Base-by-base conservation (phyloP, 1,284 basidiomycete genomes). In the Entoloma clypeatum region DNA sequence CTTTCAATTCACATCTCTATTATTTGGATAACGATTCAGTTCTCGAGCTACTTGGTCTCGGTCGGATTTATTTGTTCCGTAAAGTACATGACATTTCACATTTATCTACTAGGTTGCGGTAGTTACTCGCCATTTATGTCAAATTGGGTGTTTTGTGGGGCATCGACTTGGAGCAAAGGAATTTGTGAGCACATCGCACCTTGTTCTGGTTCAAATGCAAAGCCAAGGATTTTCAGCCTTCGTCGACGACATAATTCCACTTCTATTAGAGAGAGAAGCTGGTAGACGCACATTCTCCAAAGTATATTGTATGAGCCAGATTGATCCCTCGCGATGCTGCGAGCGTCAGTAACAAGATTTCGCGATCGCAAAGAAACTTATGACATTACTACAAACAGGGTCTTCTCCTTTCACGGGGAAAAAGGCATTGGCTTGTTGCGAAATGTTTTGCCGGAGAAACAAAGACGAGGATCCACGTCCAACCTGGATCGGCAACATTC, bases 241-340 rank as follows among this genome's bases (percentile, higher is more conserved):
- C 2, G 42, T 54, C 55, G 33, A 19, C 14, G 30, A 38, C 14
- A 26, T 26, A 14, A 47, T 35, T 21, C 11, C 9, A 35, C 18
- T 13, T 30, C 24, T 13, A 19, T 10, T 14, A 18, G 28, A 7
- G 8, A n/a, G 21, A 1, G 16, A 10, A 5, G 22, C 25, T 5
- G 23, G 27, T 36, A 32, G 13, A 48, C 55, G 52, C 47, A 72
- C 69, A 47, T 55, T 71, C 63, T n/a, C 50, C 58, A 49, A 73
- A 72, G 49, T 74, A 71, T 10, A 59, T 28, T 45, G 62, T 50
- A 39, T 72, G 71, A 6, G 64, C 58, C 16, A 58, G 55, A 41
- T 70, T 72, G 43, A 67, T 63, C 23, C 69, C 70, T 14, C 60
- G 62, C 9, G 69, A 67, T 18, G 60, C 69, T 68, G 39, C 11